Conservation (phyloP, 495 filamentous ascomycete species). For the Durotheca rogersii region DNA sequence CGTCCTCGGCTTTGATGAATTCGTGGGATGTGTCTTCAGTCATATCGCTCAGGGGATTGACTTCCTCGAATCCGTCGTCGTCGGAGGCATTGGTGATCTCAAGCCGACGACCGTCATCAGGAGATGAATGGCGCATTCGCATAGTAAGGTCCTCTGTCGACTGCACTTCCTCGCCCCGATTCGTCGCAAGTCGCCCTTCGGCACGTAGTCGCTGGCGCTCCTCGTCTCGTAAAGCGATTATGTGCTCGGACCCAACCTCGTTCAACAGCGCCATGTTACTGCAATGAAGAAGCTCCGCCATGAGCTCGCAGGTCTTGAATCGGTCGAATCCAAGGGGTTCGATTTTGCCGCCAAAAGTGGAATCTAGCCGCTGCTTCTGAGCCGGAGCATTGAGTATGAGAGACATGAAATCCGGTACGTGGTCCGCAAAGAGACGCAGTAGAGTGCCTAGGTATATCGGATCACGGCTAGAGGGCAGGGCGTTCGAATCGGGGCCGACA, state of each 20-base stretch:
- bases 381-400: constrained; percentile 72
- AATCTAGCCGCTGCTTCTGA: constrained; percentile 44
- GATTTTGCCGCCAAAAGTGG: constrained; percentile 84
- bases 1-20: constrained; percentile 50
- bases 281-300: constrained; percentile 96
- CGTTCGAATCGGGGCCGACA: constrained; percentile 71
- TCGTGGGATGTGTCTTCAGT: constrained; percentile 60
- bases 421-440: constrained; percentile 84
- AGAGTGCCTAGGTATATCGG: constrained; percentile 95
- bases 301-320: constrained; percentile 98
- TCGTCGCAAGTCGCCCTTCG: constrained; percentile 58
- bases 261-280: constrained; percentile 99
- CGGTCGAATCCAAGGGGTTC: constrained; percentile 96
- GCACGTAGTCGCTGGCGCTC: constrained; percentile 76
- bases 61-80: constrained; percentile 94
- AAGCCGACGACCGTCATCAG: constrained; percentile 53
- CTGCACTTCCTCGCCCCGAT: constrained; percentile 39
- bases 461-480: constrained; percentile 77
- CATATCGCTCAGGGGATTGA: constrained; percentile 67
- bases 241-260: constrained; percentile 84
- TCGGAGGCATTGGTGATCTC: constrained; percentile 79
- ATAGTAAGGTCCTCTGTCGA: constrained; percentile 48
- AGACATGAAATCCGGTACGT: constrained; percentile 95
- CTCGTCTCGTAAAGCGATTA: constrained; percentile 75
- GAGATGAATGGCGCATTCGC: constrained; percentile 47